Evolutionary conservation across 73 alveolate species (phyloP).

Genomic region (Paramecium caudatum): DNA sequence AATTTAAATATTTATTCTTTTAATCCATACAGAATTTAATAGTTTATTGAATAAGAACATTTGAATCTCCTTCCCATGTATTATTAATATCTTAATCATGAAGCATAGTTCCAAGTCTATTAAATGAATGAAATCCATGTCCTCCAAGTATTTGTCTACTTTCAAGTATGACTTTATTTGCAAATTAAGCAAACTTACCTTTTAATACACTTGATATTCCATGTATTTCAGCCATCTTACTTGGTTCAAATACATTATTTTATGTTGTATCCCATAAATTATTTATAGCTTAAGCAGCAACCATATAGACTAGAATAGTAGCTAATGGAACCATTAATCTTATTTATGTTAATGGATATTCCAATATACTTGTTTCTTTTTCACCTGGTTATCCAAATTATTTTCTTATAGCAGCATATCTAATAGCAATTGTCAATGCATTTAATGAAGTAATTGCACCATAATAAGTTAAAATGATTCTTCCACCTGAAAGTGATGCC

Average conservation of each 20-base stretch:
- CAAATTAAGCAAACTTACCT: constrained; percentile 73
- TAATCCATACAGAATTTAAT: constrained; percentile 78
- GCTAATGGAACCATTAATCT: constrained; percentile 85
- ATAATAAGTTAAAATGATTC: constrained; percentile 79
- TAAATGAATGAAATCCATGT: constrained; percentile 83
- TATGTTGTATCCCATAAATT: constrained; percentile 71
- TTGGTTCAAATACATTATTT: constrained; percentile 54
- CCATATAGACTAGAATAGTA: constrained; percentile 67
- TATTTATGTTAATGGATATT: constrained; percentile 80
- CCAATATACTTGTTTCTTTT: constrained; percentile 80
- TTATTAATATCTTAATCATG: constrained; percentile 80
- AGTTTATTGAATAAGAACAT: constrained; percentile 84
- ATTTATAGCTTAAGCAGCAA: constrained; percentile 64
- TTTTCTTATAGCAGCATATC: constrained; percentile 85
- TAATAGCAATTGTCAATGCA: constrained; percentile 79
- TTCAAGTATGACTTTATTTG: constrained; percentile 77
- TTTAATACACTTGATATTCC: constrained; percentile 81
- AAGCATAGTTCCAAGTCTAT: constrained; percentile 76
- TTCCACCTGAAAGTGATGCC: constrained; percentile 85
- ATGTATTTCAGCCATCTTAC: constrained; percentile 75
- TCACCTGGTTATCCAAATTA: constrained; percentile 80
- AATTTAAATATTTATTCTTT: constrained; percentile 67
- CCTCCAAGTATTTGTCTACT: constrained; percentile 87
- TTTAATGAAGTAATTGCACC: constrained; percentile 67
- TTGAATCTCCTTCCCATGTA: constrained; percentile 95